Evolutionary conservation across 2,329 filamentous ascomycete genomes (phyloP), one percentile per base, ranked within the genome.

Genomic region (Rhynchosporium graminicola): DNA sequence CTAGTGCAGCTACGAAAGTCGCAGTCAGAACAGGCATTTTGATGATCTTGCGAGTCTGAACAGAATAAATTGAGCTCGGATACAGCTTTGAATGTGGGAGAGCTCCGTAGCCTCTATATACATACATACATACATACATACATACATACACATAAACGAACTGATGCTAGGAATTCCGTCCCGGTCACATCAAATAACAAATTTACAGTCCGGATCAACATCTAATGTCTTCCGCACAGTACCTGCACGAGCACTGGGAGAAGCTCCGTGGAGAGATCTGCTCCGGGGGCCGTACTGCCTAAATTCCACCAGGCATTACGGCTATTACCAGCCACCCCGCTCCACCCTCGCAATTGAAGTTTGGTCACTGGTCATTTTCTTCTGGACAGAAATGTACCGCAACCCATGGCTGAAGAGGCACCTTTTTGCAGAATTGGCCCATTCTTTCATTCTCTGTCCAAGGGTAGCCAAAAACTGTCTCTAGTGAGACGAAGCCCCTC

Each of bases 251-350:
- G 28, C 7, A 38, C 31, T 52, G 12, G n/a, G n/a, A 38, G 20
- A 52, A 52, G 50, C 31, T 52, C 38, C 31, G n/a, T 52, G 7
- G 50, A 26, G 33, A 38, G 31, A 26, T 38, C 9, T n/a, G 33
- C 13, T 52, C 46, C 50, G 33, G 50, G 20, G 50, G 9, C 50
- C 50, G 50, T n/a, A 52, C 31, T 40, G 50, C 50, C 31, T 52
- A 38, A 52, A 38, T n/a, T 52, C 50, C 15, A 52, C 31, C n/a
- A 40, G 50, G 15, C 50, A 52, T 2, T 28, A 8, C 50, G 31
- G 50, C 38, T 52, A 20, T 52, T 52, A 9, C 38, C 33, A 15
- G 36, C 7, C 15, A 52, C 50, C 29, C 50, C 50, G 50, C 50
- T 52, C 33, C 50, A 28, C 38, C 8, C 33, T 38, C 50, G 38